Evolutionary conservation across 2,329 filamentous ascomycete genomes (phyloP).

Genomic region (Diplodia intermedia): DNA sequence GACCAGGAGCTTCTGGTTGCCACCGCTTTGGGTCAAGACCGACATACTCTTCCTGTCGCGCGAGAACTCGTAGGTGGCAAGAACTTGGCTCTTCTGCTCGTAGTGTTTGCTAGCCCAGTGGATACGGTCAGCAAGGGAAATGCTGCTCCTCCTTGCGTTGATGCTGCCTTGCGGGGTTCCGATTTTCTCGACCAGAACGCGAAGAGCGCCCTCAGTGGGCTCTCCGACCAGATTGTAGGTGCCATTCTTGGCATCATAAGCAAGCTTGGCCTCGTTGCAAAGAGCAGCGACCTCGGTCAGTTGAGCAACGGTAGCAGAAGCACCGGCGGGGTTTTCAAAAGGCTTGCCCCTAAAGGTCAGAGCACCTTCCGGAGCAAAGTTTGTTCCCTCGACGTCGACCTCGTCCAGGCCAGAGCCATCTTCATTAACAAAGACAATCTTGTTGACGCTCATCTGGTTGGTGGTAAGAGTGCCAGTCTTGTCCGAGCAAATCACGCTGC

Average conservation of each 20-base stretch:
- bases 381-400: slow-evolving; percentile 89
- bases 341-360: slow-evolving; percentile 73
- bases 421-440: slow-evolving; percentile 82
- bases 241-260: slow-evolving; percentile 78
- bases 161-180: slow-evolving; percentile 74
- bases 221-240: slow-evolving; percentile 87
- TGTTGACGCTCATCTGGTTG: slow-evolving; percentile 99
- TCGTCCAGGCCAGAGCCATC: slow-evolving; percentile 78
- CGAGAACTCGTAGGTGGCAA: slow-evolving; percentile 95
- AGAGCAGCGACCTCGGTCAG: slow-evolving; percentile 74
- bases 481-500: slow-evolving; percentile 99
- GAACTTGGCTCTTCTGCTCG: slow-evolving; percentile 73
- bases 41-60: slow-evolving; percentile 99
- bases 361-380: slow-evolving; percentile 82
- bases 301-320: slow-evolving; percentile 79
- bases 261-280: slow-evolving; percentile 87
- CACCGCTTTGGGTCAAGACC: slow-evolving; percentile 77
- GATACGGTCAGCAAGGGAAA: slow-evolving; percentile 66
- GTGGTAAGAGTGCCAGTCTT: slow-evolving; percentile 98
- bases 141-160: slow-evolving; percentile 59
- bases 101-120: slow-evolving; percentile 87
- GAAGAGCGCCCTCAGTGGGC: slow-evolving; percentile 91
- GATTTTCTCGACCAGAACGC: slow-evolving; percentile 91
- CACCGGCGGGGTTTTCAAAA: slow-evolving; percentile 71
- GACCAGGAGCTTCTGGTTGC: slow-evolving; percentile 81